Base-by-base conservation (phyloP, 176 grass and related monocot species). In the Oryza nivara region DNA sequence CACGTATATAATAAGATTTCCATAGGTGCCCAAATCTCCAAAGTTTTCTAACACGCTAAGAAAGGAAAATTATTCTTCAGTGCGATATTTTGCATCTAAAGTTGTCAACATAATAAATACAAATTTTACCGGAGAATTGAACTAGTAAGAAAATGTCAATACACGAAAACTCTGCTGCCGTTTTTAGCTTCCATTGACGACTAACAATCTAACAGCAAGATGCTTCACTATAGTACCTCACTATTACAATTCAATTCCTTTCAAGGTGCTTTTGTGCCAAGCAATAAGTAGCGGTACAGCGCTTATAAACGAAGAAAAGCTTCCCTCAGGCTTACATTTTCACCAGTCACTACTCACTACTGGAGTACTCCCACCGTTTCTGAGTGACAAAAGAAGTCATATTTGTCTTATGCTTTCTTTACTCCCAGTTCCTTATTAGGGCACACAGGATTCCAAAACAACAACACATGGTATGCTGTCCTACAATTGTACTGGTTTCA, bases 401-500 rank as follows among this genome's bases (percentile, higher is more conserved):
- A 0, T 30, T 30, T 30, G 11, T 9, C 79, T 8, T 52, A 44
- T 63, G 22, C 1, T 3, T 58, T n/a, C 8, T 38, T 11, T 45
- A 51, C 35, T 44, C 51, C 9, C 9, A 32, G 44, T 52, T 72
- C 73, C 67, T 32, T 61, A n/a, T n/a, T 61, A 51, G 70, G 44
- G 14, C 63, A 84, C 68, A 67, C 30, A 72, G 43, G 72, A 54
- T 78, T 12, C 22, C 43, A 73, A 73, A 71, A 67, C 70, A 56
- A 3, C 1, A 25, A 56, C 30, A 15, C 44, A 74, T 54, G 9
- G 22, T 4, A 40, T 41, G 40, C 1, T 67, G 44, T 45, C 11
- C 44, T 13, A 47, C 30, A 32, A 32, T 47, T 5, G 49, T 52
- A 19, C 51, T 77, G 14, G 35, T 58, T 77, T 43, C 16, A 32